Evolutionary conservation across 495 filamentous ascomycete species (phyloP), one percentile per base, ranked within the genome.

Genomic region (Penicillium parvum): DNA sequence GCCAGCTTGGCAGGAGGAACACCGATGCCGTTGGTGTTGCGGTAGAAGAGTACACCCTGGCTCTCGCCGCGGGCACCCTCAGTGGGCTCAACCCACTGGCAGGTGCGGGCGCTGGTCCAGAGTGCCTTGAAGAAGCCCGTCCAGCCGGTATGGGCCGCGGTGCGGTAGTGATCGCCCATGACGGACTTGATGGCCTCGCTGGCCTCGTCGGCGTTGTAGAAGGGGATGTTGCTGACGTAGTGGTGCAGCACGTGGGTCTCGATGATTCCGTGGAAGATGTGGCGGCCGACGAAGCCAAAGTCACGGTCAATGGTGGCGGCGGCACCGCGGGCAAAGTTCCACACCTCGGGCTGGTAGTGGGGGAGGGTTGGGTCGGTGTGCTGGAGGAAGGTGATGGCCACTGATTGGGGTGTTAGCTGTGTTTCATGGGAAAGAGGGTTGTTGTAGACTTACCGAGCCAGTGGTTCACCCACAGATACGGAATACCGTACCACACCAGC

Each of bases 401-500:
- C 77, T 78, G 32, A 32, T 55, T 36, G 44, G 40, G 18, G 30
- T 16, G 8, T 30, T 34, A 22, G 14, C 34, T 34, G 22, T 39
- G 18, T 41, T 27, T 46, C 10, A 14, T 16, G 27, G 5, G 22
- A 2, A 14, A 37, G 19, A 26, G 25, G 39, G 30, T n/a, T n/a
- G n/a, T n/a, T n/a, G n/a, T n/a, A 21, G 45, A 60, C 72, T 68
- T 68, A 77, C 74, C 74, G 34, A 78, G 74, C 75, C 92, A 98
- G 80, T 97, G 91, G 78, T 98, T 95, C 17, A 97, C 92, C 91
- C 91, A 96, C 49, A 97, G 72, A 64, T 96, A 98, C 7, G 92
- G 92, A 43, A 94, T 57, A 58, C 86, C 81, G 66, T 97, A 98
- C 90, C 92, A 97, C 29, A 98, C 83, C 19, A 84, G 66, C 56